Base-by-base conservation (phyloP, 257 asterid genomes). In the Petunia axillaris region DNA sequence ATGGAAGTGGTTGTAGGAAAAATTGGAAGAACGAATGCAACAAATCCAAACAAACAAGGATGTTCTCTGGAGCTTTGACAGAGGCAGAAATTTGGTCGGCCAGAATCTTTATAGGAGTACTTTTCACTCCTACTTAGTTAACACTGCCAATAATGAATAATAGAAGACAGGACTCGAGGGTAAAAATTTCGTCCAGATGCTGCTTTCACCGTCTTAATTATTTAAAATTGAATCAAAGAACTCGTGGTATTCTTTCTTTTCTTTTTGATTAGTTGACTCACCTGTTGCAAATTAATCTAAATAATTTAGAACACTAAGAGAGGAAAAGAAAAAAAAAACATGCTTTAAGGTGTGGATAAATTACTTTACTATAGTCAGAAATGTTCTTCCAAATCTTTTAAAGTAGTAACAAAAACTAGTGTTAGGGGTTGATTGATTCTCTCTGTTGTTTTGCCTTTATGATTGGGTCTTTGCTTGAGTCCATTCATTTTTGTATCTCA, bases 381-480 rank as follows among this genome's bases (percentile, higher is more conserved):
- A 71, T 48, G 46, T 35, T 71, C 77, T 71, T 71, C 13, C 9
- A 71, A 50, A 71, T 50, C 60, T 13, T 71, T 16, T 48, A 35
- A 35, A 50, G 44, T 48, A 50, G 44, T 48, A 35, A 71, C 0
- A 48, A 11, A 71, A 71, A 71, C 62, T 71, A 71, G 62, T 71
- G 77, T 48, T 71, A 11, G 77, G 77, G 77, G 77, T 71, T 50
- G 0, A 50, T 35, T 71, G 77, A 71, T 71, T 71, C 77, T 44
- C 39, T 11, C 60, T 73, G 9, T 48, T 70, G 43, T 5, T 43
- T 70, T 46, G 25, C 43, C 14, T 46, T 73, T 73, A 35, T 9
- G 6, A 50, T 73, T 73, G 44, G 44, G 77, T 48, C 3, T 71
- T 71, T 71, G 60, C 60, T 71, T 71, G 1, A 73, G 62, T 50